Evolutionary conservation across 1,284 basidiomycete species (phyloP), one percentile per base, ranked within the genome.

Genomic region (Malassezia sympodialis): DNA sequence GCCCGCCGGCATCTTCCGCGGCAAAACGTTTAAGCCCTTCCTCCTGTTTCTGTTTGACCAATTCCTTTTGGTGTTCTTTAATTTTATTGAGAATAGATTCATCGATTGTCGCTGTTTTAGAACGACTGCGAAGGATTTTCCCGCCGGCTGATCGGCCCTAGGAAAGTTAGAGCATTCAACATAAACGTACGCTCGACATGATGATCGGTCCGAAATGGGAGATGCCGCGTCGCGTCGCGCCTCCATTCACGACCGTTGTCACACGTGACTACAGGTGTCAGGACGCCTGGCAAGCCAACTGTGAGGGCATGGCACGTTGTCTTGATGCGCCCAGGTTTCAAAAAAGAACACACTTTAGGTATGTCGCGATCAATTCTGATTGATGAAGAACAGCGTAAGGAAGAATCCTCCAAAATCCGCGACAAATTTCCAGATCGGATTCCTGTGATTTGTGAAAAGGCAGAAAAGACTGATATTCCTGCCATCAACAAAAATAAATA

Each of bases 401-500:
- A 89, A 46, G 90, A 94, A 76, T 88, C 87, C 41, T 65, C 96
- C 80, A 86, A 93, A 58, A 96, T 96, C 75, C 82, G 91, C 60
- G 88, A 91, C 82, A 98, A 98, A 81, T 98, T 98, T 75, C 88
- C 88, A 39, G 93, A 98, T 80, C 84, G 93, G 64, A 96, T 98
- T 76, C 93, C 93, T 27, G 93, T 96, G 62, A 99, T 99, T 77
- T 99, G 94, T 79, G 94, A 99, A 82, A 96, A 96, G 80, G 93
- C 90, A 50, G 93, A 98, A 80, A 84, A 88, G 75, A 94, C 91
- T 54, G 94, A 99, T 78, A 96, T 98, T 75, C 90, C 91, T 0
- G 93, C 90, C 19, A 96, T 99, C 73, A 94, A 98, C 82, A 99
- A 99, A 88, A 98, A 98, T 87, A 99, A 98, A 81, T 99, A 98